A percentile compares a stretch with the other conserved stretches of the same genome.
Evolutionary conservation across 345 rosid species (phyloP).

Genomic region (Camelina laxa): DNA sequence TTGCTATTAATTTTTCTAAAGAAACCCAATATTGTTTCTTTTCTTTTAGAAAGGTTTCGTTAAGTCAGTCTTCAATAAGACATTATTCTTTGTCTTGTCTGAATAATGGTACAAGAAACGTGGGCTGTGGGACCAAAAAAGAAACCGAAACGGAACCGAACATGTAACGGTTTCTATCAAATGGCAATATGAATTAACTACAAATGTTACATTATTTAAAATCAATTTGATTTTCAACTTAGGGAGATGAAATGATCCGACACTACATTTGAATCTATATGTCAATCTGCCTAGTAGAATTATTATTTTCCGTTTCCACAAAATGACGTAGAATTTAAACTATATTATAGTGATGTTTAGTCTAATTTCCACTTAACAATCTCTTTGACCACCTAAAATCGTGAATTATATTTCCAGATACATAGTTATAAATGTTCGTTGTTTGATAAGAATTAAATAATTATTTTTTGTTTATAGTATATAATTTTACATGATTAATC

Average conservation of each 20-base stretch:
- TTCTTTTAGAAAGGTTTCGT: too few species aligned
- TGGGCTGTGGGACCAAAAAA: slow-evolving; percentile 16
- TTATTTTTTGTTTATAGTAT: too few species aligned
- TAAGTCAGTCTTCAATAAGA: slow-evolving; percentile 2
- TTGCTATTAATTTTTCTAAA: too few species aligned
- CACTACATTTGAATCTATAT: not conserved
- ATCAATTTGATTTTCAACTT: not conserved
- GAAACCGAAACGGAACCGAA: not conserved
- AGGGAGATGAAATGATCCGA: not conserved
- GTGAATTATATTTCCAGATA: too few species aligned
- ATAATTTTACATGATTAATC: too few species aligned
- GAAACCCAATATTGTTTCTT: too few species aligned
- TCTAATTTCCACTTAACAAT: too few species aligned
- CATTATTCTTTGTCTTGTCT: slow-evolving; percentile 23
- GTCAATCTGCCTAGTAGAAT: not conserved
- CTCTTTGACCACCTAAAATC: too few species aligned
- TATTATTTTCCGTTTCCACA: not conserved
- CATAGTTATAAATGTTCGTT: too few species aligned
- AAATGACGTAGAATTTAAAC: too few species aligned
- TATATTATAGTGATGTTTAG: too few species aligned
- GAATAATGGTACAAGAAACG: slow-evolving; percentile 3
- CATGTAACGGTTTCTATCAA: not conserved
- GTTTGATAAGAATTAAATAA: too few species aligned
- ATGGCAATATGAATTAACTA: not conserved
- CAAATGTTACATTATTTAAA: not conserved